These are phyloP conservation scores for Thuja plicata DNA, from an alignment of 83 land plant species.

Conservation along the genomic window DNA sequence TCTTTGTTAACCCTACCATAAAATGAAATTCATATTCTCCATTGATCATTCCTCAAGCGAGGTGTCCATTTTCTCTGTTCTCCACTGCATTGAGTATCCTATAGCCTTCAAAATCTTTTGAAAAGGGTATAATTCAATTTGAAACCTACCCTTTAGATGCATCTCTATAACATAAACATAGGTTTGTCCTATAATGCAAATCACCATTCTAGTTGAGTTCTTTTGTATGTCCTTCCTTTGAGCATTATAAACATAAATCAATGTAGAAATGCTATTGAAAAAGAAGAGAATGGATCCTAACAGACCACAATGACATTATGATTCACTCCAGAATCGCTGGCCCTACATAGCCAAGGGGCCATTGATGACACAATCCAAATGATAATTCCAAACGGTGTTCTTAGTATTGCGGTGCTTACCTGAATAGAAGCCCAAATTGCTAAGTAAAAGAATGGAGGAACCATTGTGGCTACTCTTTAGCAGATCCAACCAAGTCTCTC, in stretches of 20 bases:
- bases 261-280: slow-evolving; percentile 33
- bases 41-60: too few relatives aligned
- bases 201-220: not conserved
- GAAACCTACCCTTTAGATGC: slow-evolving; percentile 26
- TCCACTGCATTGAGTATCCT: too few relatives aligned
- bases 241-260: slow-evolving; percentile 27
- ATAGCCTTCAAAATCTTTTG: too few relatives aligned
- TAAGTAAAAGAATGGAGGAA: slow-evolving; percentile 36
- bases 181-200: slow-evolving; percentile 29
- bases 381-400: slow-evolving; percentile 50
- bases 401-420: slow-evolving; percentile 45
- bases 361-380: slow-evolving; percentile 31
- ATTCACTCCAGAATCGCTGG: slow-evolving; percentile 48
- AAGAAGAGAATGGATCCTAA: slow-evolving; percentile 48
- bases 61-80: too few relatives aligned
- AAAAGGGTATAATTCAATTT: slow-evolving; percentile 25
- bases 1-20: too few relatives aligned
- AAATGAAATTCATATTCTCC: too few relatives aligned
- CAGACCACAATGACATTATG: slow-evolving; percentile 53
- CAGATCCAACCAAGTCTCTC: slow-evolving; percentile 34
- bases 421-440: slow-evolving; percentile 30
- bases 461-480: slow-evolving; percentile 25
- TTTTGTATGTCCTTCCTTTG: not conserved
- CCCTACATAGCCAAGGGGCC: slow-evolving; percentile 52
- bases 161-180: slow-evolving; percentile 50